Percentiles rank a stretch among this genome's conserved stretches.
phyloP scores from a whole-genome alignment of 2,329 filamentous ascomycete species.

The Lecanosticta acicola region DNA sequence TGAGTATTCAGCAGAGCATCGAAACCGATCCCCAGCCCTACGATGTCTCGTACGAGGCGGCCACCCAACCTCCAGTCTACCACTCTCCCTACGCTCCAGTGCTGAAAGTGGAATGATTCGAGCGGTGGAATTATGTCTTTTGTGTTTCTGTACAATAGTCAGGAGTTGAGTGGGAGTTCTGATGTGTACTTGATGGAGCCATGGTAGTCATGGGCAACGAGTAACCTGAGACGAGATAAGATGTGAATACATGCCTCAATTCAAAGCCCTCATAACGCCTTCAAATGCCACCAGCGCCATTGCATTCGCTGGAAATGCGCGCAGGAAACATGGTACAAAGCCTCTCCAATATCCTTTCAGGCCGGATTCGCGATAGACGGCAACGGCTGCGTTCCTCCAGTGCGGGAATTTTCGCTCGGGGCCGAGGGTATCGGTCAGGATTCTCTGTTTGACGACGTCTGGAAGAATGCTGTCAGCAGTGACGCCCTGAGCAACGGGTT shows the following conservation, averaged over 20 bases:
- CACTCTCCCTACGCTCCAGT: background rate
- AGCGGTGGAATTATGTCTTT: too few species aligned
- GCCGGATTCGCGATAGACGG: conserved; percentile 72
- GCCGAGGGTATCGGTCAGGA: conserved; percentile 92
- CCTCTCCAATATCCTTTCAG: conserved; percentile 82
- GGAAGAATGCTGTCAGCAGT: background rate
- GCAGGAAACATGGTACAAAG: conserved; percentile 85
- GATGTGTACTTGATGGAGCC: background rate
- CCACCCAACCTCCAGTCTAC: background rate
- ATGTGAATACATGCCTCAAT: conserved; percentile 5
- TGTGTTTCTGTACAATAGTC: too few species aligned
- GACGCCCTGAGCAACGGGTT: background rate
- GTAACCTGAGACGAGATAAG: background rate
- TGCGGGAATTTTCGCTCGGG: conserved; percentile 61
- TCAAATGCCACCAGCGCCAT: conserved; percentile 92
- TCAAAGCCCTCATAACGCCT: conserved; percentile 51
- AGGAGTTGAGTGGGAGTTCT: too few species aligned
- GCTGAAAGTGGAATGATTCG: too few species aligned
- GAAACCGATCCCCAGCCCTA: background rate
- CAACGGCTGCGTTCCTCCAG: conserved; percentile 74
- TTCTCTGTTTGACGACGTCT: conserved; percentile 71
- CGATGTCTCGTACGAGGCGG: background rate
- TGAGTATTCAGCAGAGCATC: background rate
- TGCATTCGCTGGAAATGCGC: conserved; percentile 93
- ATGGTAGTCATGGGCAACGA: background rate